phyloP scores from a whole-genome alignment of 768 basidiomycete species.

The Kwoniella dendrophila region DNA sequence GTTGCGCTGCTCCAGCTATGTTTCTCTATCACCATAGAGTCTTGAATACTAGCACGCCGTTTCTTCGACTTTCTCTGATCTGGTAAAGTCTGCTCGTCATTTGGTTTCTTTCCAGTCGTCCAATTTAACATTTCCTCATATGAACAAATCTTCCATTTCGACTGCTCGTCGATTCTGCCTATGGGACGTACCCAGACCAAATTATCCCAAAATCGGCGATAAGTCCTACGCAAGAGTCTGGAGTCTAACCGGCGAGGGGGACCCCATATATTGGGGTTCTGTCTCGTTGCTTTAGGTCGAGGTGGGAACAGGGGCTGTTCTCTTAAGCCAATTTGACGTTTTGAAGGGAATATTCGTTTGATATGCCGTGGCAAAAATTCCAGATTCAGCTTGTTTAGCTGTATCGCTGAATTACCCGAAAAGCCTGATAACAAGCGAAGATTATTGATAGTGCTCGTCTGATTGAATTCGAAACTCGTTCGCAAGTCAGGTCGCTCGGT shows the following conservation, averaged over 20 bases:
- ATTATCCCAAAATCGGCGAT: constrained; percentile 33
- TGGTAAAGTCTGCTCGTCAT: constrained; percentile 6
- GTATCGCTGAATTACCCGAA: background rate
- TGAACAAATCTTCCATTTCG: constrained; percentile 23
- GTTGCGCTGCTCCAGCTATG: constrained; percentile 6
- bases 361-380: background rate
- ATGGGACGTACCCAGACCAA: constrained; percentile 28
- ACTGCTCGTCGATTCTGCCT: background rate
- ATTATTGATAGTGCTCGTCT: constrained; percentile 19
- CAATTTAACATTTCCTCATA: constrained; percentile 23
- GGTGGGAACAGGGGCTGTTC: constrained; percentile 23
- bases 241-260: constrained; percentile 14
- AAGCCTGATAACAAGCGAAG: constrained; percentile 33
- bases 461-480: too few relatives aligned
- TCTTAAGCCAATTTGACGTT: background rate
- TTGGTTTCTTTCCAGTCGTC: background rate
- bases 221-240: constrained; percentile 29
- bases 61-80: background rate
- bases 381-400: background rate
- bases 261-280: constrained; percentile 38
- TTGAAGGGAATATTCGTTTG: constrained; percentile 26
- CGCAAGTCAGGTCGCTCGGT: constrained; percentile 28
- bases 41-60: too few relatives aligned
- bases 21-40: too few relatives aligned
- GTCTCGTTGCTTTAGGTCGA: constrained; percentile 25